Conservation (phyloP, 345 rosid genomes). For the Brassica cretica region DNA sequence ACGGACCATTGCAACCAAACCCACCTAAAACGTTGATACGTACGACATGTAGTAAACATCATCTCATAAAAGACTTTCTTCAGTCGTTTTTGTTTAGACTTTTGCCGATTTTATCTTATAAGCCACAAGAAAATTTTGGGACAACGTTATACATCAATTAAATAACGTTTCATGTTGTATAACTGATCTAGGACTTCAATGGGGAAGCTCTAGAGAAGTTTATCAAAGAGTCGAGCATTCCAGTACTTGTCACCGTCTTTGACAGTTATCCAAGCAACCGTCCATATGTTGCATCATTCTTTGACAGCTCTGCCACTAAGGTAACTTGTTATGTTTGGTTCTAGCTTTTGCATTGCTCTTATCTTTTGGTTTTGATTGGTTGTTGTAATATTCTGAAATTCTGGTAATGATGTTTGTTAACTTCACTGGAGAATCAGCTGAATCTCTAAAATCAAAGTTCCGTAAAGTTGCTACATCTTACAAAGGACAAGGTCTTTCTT, state of each 20-base stretch:
- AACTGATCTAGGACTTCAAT: slow-evolving; percentile 45
- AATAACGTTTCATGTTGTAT: not conserved
- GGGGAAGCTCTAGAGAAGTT: slow-evolving; percentile 79
- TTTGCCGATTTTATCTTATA: not conserved
- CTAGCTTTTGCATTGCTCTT: not conserved
- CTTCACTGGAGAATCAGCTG: slow-evolving; percentile 58
- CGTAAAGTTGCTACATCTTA: slow-evolving; percentile 69
- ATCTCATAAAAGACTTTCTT: not conserved
- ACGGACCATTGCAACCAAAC: slow-evolving; percentile 32
- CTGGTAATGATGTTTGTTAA: slow-evolving; percentile 90
- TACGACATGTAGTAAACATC: not conserved
- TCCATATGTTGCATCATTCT: slow-evolving; percentile 68
- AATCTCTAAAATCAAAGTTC: slow-evolving; percentile 63
- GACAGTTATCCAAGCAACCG: slow-evolving; percentile 72
- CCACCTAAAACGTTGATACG: slow-evolving; percentile 24
- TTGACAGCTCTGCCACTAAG: slow-evolving; percentile 70
- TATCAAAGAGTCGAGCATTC: slow-evolving; percentile 72
- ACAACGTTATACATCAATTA: not conserved
- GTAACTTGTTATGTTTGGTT: slow-evolving; percentile 39
- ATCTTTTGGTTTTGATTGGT: slow-evolving; percentile 5
- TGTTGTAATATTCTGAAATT: slow-evolving; percentile 8
- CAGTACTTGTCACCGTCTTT: slow-evolving; percentile 62
- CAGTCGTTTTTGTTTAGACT: not conserved
- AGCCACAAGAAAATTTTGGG: too few relatives aligned
- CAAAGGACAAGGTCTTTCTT: slow-evolving; percentile 67